phyloP scores from a whole-genome alignment of 2,329 filamentous ascomycete species.

The Alternaria metachromatica region DNA sequence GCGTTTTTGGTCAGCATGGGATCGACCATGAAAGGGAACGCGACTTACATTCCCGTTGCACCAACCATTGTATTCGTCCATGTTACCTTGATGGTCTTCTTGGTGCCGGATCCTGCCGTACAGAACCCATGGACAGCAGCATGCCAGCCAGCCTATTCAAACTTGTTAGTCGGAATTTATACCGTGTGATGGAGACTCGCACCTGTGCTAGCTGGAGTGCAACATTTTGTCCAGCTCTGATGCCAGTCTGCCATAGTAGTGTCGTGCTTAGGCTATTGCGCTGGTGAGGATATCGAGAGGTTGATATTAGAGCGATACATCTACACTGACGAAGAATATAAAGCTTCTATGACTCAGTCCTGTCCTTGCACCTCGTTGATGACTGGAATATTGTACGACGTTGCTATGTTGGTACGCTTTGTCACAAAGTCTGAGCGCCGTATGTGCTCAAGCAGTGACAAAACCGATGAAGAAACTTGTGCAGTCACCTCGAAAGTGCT shows the following conservation, averaged over 20 bases:
- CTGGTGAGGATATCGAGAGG: neutral
- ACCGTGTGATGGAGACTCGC: fast-evolving
- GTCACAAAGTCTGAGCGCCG: neutral
- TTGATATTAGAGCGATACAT: neutral
- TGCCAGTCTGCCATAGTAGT: neutral
- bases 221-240: neutral
- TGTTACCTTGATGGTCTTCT: neutral
- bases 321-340: neutral
- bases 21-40: too few species aligned
- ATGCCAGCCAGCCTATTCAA: neutral
- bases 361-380: neutral
- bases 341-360: neutral
- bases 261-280: neutral
- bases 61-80: neutral
- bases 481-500: too few species aligned
- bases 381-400: neutral
- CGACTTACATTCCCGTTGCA: too few species aligned
- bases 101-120: neutral
- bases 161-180: fast-evolving
- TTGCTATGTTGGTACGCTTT: neutral
- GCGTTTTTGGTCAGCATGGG: neutral
- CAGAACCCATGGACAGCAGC: neutral
- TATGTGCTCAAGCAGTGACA: neutral
- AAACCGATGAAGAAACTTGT: neutral
- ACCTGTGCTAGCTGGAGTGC: neutral